Evolutionary conservation across 768 basidiomycete species (phyloP).

Genomic region (Kwoniella pini): DNA sequence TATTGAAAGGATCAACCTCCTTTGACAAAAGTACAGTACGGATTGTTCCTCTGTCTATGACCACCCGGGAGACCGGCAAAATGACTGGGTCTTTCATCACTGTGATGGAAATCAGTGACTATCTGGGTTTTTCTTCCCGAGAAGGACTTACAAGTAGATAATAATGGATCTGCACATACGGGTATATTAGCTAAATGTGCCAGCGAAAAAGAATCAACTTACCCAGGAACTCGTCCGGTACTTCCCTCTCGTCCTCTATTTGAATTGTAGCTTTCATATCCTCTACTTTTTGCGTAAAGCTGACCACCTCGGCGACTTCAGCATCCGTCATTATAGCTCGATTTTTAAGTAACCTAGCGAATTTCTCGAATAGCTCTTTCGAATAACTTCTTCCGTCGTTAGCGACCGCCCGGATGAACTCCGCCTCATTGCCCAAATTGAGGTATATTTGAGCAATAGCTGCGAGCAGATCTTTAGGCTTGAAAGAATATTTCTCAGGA

Average conservation of each 20-base stretch:
- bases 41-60: constrained; percentile 87
- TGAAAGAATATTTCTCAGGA: constrained; percentile 84
- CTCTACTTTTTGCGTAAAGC: constrained; percentile 81
- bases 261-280: constrained; percentile 74
- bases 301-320: constrained; percentile 70
- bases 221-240: constrained; percentile 96
- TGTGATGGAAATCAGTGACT: too few species aligned
- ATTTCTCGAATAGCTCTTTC: constrained; percentile 77
- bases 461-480: constrained; percentile 74
- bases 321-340: constrained; percentile 70
- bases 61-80: constrained; percentile 74
- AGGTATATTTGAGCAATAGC: constrained; percentile 88
- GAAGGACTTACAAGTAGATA: constrained; percentile 18
- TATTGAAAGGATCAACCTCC: constrained; percentile 92
- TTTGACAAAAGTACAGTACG: constrained; percentile 92
- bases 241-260: constrained; percentile 76
- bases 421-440: constrained; percentile 75
- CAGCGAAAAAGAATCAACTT: constrained; percentile 39
- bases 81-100: constrained; percentile 95
- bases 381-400: constrained; percentile 90
- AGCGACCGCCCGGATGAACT: constrained; percentile 83
- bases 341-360: constrained; percentile 66
- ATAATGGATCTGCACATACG: constrained; percentile 11
- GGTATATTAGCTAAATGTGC: background rate
- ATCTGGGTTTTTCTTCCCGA: background rate